These are phyloP conservation scores for Alopecurus myosuroides DNA, from an alignment of 176 grass and related monocot genomes.

Conservation along the genomic window DNA sequence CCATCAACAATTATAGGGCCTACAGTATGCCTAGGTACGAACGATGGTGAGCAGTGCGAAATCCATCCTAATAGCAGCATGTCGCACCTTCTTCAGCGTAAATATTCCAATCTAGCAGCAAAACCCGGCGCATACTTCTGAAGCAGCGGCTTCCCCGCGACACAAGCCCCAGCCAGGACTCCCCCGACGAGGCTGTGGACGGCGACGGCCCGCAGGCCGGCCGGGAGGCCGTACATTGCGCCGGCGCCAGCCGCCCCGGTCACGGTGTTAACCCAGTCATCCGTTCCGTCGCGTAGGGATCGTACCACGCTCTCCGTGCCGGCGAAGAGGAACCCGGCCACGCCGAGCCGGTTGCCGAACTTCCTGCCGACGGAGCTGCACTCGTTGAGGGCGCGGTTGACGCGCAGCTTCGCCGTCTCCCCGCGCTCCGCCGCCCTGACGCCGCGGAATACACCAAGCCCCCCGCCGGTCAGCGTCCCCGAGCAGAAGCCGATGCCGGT, in stretches of 20 bases:
- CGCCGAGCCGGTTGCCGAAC: conserved; percentile 42
- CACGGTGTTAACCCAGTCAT: conserved; percentile 65
- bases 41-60: not conserved
- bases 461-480: conserved; percentile 29
- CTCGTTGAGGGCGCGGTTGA: conserved; percentile 50
- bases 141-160: conserved; percentile 38
- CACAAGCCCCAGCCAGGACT: conserved; percentile 36
- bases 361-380: conserved; percentile 39
- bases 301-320: conserved; percentile 35
- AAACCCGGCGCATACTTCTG: conserved; percentile 42
- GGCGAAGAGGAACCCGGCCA: conserved; percentile 50
- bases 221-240: conserved; percentile 36
- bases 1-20: not conserved
- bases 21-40: not conserved
- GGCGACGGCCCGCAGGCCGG: conserved; percentile 34
- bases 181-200: conserved; percentile 50
- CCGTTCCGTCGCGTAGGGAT: conserved; percentile 9
- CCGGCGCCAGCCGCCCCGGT: conserved; percentile 40
- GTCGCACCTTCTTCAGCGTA: not conserved
- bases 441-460: conserved; percentile 36
- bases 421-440: conserved; percentile 31
- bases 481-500: conserved; percentile 44
- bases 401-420: conserved; percentile 48
- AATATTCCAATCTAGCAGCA: not conserved
- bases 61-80: not conserved